Evolutionary conservation across 208 protist genomes (phyloP).

Genomic region (Trypanosoma rangeli): DNA sequence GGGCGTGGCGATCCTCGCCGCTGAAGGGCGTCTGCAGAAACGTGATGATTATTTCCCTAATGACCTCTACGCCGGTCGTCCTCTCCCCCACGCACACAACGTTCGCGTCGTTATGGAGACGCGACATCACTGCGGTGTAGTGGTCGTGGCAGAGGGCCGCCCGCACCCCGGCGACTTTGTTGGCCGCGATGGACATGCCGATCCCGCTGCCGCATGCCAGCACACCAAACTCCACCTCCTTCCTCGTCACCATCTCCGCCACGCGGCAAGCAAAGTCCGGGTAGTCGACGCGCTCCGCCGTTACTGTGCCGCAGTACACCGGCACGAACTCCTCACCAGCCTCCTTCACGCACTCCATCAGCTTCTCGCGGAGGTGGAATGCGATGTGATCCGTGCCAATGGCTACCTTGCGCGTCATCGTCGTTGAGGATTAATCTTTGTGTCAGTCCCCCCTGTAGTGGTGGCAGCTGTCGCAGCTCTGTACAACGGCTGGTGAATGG

Average conservation of each 20-base stretch:
- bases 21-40: conserved; percentile 89
- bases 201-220: conserved; percentile 95
- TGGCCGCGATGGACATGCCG: conserved; percentile 95
- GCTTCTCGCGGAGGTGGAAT: conserved; percentile 47
- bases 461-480: background rate
- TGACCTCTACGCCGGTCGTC: conserved; percentile 75
- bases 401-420: conserved; percentile 70
- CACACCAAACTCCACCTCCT: conserved; percentile 74
- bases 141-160: conserved; percentile 93
- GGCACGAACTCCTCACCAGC: conserved; percentile 52
- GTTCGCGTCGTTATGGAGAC: conserved; percentile 94
- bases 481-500: background rate
- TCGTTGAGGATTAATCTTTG: background rate
- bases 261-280: conserved; percentile 88
- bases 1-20: conserved; percentile 62
- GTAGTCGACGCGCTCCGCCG: conserved; percentile 87
- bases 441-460: background rate
- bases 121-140: conserved; percentile 81
- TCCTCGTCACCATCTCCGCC: conserved; percentile 56
- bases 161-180: conserved; percentile 92
- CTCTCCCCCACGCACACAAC: conserved; percentile 90
- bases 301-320: conserved; percentile 69
- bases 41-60: conserved; percentile 82
- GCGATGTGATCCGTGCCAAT: conserved; percentile 91
- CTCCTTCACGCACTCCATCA: conserved; percentile 63